These are phyloP conservation scores for Panicum virgatum DNA, from an alignment of 202 grass and related monocot genomes.

Conservation along the genomic window DNA sequence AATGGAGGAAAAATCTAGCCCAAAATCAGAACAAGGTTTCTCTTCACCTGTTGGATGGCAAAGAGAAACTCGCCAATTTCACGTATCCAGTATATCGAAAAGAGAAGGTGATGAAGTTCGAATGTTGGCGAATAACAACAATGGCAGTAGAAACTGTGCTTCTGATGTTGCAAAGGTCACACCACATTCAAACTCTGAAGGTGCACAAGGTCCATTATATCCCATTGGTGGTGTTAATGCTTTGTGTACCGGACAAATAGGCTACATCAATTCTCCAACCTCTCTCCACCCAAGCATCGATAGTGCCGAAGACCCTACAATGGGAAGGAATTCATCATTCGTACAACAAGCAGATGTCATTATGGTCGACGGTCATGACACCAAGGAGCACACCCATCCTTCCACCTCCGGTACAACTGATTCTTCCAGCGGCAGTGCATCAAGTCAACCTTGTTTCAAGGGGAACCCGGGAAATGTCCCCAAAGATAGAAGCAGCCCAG, in stretches of 20 bases:
- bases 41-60: conserved; percentile 37
- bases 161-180: conserved; percentile 21
- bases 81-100: conserved; percentile 17
- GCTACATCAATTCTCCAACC: neutral
- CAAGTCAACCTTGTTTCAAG: conserved; percentile 68
- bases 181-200: conserved; percentile 23
- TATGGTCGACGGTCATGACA: conserved; percentile 39
- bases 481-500: conserved; percentile 26
- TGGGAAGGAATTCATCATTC: conserved; percentile 32
- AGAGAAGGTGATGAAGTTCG: conserved; percentile 24
- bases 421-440: conserved; percentile 84
- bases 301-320: conserved; percentile 18
- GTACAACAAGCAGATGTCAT: conserved; percentile 41
- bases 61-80: conserved; percentile 37
- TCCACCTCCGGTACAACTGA: too few relatives aligned
- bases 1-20: conserved; percentile 35
- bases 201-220: conserved; percentile 6
- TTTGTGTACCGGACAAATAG: conserved; percentile 14
- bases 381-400: conserved; percentile 50
- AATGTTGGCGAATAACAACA: conserved; percentile 6
- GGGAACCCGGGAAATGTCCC: conserved; percentile 20
- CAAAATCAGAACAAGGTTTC: conserved; percentile 52
- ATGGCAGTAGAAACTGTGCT: conserved; percentile 6
- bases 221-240: neutral
- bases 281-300: neutral